phyloP scores from a whole-genome alignment of 176 grass and related monocot species.

The maize (Zea mays) region DNA sequence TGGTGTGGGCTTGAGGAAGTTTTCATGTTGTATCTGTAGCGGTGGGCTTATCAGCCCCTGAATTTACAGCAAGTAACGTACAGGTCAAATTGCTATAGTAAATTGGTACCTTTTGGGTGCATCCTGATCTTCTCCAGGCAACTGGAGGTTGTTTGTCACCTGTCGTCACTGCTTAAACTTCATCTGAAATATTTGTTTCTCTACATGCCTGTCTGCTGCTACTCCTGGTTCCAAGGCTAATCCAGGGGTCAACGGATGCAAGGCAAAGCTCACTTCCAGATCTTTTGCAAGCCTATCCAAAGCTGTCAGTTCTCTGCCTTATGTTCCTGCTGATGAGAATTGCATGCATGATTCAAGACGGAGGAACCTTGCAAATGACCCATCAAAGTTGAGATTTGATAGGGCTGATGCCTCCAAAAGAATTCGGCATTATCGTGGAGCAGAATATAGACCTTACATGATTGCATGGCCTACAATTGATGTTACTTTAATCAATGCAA shows the following conservation, averaged over 20 bases:
- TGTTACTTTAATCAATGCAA: no score
- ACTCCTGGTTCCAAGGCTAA: neutral
- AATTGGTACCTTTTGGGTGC: conserved; percentile 12
- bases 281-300: neutral
- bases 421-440: neutral
- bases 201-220: neutral
- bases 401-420: neutral
- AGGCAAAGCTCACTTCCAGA: neutral
- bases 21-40: conserved; percentile 19
- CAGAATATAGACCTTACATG: neutral
- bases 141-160: neutral
- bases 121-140: neutral
- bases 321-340: neutral
- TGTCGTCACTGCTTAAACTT: neutral
- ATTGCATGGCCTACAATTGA: no score
- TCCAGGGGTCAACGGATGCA: no score
- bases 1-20: neutral
- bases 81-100: conserved; percentile 21
- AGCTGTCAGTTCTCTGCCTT: neutral
- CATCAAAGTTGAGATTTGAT: neutral
- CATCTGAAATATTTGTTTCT: neutral
- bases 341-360: neutral
- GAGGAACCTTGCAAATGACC: neutral
- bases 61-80: conserved; percentile 32
- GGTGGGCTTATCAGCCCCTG: neutral